Conservation (phyloP, 2,329 filamentous ascomycete genomes). For the Dactylellina haptotyla region DNA sequence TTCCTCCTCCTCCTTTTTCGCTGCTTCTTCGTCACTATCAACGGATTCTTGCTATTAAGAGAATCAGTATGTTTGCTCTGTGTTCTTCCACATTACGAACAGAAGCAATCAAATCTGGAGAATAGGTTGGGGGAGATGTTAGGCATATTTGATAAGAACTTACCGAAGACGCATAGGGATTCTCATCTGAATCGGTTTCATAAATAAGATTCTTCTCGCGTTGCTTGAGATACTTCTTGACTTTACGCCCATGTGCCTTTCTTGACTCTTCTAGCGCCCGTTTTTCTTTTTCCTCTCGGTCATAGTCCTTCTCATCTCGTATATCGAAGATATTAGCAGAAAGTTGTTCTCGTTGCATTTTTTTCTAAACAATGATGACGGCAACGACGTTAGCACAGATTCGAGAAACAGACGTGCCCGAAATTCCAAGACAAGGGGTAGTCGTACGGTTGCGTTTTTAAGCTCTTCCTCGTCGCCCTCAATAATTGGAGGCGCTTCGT, state of each 20-base stretch:
- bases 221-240: constrained; percentile 65
- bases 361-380: constrained; percentile 60
- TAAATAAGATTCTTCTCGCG: constrained; percentile 67
- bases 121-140: no score
- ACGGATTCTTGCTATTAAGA: constrained; percentile 61
- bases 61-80: constrained; percentile 58
- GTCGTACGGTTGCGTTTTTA: constrained; percentile 63
- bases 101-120: no score
- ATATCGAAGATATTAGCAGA: constrained; percentile 72
- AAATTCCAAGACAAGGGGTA: background rate
- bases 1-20: constrained; percentile 65
- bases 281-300: constrained; percentile 70
- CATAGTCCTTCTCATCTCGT: constrained; percentile 68
- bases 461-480: constrained; percentile 72
- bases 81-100: constrained; percentile 57
- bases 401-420: constrained; percentile 1
- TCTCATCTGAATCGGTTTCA: constrained; percentile 62
- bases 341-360: constrained; percentile 69
- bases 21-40: constrained; percentile 62
- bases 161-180: constrained; percentile 60
- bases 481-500: constrained; percentile 68
- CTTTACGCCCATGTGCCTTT: constrained; percentile 63
- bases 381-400: background rate
- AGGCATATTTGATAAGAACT: no score
- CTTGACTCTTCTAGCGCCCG: constrained; percentile 65